A percentile compares a stretch with the other conserved stretches of the same genome.
phyloP scores from a whole-genome alignment of 2,329 filamentous ascomycete species.

The Aspergillus awamori region DNA sequence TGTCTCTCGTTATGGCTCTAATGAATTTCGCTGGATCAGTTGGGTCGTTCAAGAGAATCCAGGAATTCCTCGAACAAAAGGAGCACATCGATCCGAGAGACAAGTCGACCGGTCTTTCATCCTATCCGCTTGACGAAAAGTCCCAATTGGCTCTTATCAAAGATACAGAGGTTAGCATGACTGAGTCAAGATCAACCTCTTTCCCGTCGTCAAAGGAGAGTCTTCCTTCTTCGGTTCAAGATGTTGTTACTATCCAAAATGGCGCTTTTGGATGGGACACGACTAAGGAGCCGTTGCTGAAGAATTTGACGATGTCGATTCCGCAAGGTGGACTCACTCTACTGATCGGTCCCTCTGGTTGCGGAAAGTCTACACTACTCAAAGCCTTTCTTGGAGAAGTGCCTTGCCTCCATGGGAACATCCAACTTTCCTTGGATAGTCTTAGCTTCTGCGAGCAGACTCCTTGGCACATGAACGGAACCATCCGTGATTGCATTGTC shows the following conservation, averaged over 20 bases:
- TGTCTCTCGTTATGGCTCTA: constrained; percentile 50
- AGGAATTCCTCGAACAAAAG: constrained; percentile 47
- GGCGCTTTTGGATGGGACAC: constrained; percentile 53
- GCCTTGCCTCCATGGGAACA: constrained; percentile 36
- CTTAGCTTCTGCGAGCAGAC: constrained; percentile 48
- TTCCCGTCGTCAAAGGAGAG: constrained; percentile 26
- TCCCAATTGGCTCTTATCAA: constrained; percentile 23
- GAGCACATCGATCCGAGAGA: constrained; percentile 32
- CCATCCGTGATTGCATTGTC: constrained; percentile 45
- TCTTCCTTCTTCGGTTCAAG: constrained; percentile 17
- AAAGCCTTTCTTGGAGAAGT: constrained; percentile 51
- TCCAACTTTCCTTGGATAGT: constrained; percentile 35
- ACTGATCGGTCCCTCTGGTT: constrained; percentile 55
- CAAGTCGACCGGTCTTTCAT: constrained; percentile 14
- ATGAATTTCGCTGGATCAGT: constrained; percentile 49
- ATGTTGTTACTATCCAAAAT: constrained; percentile 47
- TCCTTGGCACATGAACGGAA: constrained; percentile 46
- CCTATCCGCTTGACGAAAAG: constrained; percentile 23
- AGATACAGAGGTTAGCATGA: constrained; percentile 29
- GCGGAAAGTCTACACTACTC: constrained; percentile 56
- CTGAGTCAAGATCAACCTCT: constrained; percentile 28
- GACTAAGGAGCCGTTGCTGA: constrained; percentile 45
- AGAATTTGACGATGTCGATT: constrained; percentile 46
- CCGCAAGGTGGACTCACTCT: constrained; percentile 51
- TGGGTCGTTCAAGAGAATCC: constrained; percentile 52